Percentiles rank a stretch among this genome's conserved stretches.
Evolutionary conservation across 139 green algal species (phyloP).

Genomic region (Chlamydomonas eustigma): DNA sequence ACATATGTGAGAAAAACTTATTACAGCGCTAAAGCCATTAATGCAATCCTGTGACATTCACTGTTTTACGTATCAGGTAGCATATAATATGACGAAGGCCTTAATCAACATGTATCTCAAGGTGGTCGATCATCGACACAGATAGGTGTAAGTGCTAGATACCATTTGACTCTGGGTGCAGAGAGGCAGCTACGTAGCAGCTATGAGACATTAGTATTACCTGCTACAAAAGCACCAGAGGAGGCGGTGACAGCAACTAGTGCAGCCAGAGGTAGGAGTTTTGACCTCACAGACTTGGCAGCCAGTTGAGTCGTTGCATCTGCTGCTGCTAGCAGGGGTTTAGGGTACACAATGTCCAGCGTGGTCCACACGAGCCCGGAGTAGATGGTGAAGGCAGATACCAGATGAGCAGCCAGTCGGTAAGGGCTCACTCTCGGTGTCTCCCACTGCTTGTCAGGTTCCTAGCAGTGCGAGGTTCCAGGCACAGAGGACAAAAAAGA

Average conservation of each 20-base stretch:
- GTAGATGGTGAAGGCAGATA: conserved; percentile 94
- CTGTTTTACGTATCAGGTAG: too few species aligned
- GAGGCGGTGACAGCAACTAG: conserved; percentile 89
- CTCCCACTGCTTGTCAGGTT: conserved; percentile 59
- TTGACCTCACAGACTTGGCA: conserved; percentile 30
- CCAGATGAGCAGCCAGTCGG: conserved; percentile 92
- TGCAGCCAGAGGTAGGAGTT: conserved; percentile 64
- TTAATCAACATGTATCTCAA: too few species aligned
- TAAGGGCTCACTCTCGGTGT: conserved; percentile 90
- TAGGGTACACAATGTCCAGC: conserved; percentile 57
- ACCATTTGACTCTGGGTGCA: too few species aligned
- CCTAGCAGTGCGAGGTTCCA: conserved; percentile 32
- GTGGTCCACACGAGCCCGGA: conserved; percentile 88
- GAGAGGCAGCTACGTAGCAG: too few species aligned
- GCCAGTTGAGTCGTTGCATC: conserved; percentile 17
- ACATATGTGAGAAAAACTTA: too few species aligned
- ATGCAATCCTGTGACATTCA: too few species aligned
- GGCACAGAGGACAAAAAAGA: too few species aligned
- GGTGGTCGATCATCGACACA: too few species aligned
- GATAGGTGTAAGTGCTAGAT: too few species aligned
- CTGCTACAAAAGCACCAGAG: conserved; percentile 81
- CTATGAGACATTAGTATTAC: too few species aligned
- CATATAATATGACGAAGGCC: too few species aligned
- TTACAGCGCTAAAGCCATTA: too few species aligned
- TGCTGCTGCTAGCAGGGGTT: conserved; percentile 5